Evolutionary conservation across 2,329 filamentous ascomycete genomes (phyloP), one percentile per base, ranked within the genome.

Genomic region (Apiospora phragmitis): DNA sequence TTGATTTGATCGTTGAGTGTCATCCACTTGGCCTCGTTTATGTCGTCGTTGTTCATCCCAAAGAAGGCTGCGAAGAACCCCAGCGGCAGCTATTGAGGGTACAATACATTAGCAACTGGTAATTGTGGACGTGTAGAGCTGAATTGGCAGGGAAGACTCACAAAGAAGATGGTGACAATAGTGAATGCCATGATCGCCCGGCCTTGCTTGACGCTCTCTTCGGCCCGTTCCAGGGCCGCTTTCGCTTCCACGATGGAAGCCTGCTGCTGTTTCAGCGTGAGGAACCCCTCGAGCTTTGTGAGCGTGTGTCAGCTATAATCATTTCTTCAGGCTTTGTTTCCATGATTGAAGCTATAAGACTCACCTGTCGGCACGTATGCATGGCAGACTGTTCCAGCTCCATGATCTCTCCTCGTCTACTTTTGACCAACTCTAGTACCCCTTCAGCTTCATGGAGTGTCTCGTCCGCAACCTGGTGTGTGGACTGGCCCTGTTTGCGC

Each of bases 31-130:
- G 75, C 73, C 0, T 66, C 6, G 38, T 74, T 76, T 14, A 77
- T 72, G 3, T 79, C 76, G 0, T 9, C 24, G 14, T 77, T 75
- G 49, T 83, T 83, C 82, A 83, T 83, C 1, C 82, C 81, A 45
- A 83, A 83, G 9, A 83, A 71, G 5, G 77, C 77, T 0, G 81
- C 76, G n/a, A 81, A 75, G 73, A 82, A 83, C 0, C 79, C 79
- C 0, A 83, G 72, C 0, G 81, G 81, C 0, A 82, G 75, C 80
- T 81, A 18, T 62, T 21, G 26, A 9, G 35, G 7, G 21, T 14
- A 32, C 4, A n/a, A 24, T 11, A 47, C 1, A 1, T 59, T 35
- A 35, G 51, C 16, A 26, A 29, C n/a, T n/a, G n/a, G 51, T 29
- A 9, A 7, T 4, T 29, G 18, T 14, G 16, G 1, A 35, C 43